Conservation (phyloP, 257 asterid species). For the Dorcoceras hygrometricum region DNA sequence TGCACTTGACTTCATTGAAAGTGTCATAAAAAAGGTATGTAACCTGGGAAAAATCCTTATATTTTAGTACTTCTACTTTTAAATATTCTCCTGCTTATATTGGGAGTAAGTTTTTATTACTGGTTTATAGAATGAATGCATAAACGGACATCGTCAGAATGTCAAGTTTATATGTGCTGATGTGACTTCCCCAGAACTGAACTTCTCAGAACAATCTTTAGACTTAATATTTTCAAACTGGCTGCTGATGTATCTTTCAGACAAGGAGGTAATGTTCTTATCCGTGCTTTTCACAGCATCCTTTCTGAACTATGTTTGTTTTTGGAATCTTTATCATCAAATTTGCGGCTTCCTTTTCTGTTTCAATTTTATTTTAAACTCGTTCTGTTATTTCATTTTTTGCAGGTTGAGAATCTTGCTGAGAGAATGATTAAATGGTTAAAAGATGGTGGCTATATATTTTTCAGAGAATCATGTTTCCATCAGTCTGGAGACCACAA, state of each 20-base stretch:
- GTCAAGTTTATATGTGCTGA: conserved; percentile 88
- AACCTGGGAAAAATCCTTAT: conserved; percentile 14
- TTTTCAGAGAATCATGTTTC: conserved; percentile 95
- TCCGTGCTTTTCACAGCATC: neutral
- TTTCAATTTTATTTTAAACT: neutral
- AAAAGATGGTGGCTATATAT: conserved; percentile 86
- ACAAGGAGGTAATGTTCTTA: conserved; percentile 57
- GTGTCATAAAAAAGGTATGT: conserved; percentile 71
- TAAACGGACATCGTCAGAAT: conserved; percentile 61
- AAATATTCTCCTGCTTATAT: conserved; percentile 1
- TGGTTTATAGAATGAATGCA: conserved; percentile 63
- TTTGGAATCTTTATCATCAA: neutral
- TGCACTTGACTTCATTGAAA: conserved; percentile 86
- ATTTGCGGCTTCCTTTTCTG: neutral
- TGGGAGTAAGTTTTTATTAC: conserved; percentile 4
- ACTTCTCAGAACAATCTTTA: conserved; percentile 64
- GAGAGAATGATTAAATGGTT: conserved; percentile 85
- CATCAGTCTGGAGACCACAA: conserved; percentile 97
- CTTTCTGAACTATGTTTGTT: neutral
- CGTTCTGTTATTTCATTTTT: conserved; percentile 15
- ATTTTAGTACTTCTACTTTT: conserved; percentile 6
- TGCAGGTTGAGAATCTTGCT: conserved; percentile 69
- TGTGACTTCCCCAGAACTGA: conserved; percentile 75
- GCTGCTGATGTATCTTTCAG: conserved; percentile 97
- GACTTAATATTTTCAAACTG: conserved; percentile 91